Conservation (phyloP, 345 rosid genomes). For the Sisymbrium irio region DNA sequence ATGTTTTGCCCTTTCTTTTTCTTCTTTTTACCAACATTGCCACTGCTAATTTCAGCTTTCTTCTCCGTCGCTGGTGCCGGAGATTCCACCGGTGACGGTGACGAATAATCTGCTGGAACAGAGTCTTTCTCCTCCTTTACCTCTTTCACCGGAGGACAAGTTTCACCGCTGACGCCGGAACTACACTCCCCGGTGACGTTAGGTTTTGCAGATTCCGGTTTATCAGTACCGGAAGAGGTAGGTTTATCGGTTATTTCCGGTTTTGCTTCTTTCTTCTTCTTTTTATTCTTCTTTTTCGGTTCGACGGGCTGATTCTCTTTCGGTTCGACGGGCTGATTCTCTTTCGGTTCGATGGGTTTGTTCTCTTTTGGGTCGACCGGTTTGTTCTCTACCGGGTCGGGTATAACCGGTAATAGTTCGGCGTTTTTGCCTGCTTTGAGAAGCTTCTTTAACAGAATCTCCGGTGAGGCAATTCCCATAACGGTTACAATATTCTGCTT, state of each 20-base stretch:
- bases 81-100: constrained; percentile 17
- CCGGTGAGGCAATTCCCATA: constrained; percentile 48
- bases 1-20: constrained; percentile 61
- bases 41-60: constrained; percentile 22
- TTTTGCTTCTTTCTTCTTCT: constrained; percentile 18
- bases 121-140: constrained; percentile 33
- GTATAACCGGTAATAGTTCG: constrained; percentile 51
- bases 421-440: constrained; percentile 64
- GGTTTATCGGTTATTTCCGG: background rate
- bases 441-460: constrained; percentile 61
- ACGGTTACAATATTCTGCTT: constrained; percentile 64
- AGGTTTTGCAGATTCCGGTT: constrained; percentile 23
- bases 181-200: constrained; percentile 27
- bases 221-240: constrained; percentile 4
- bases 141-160: constrained; percentile 27
- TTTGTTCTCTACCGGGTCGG: constrained; percentile 37
- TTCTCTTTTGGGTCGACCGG: constrained; percentile 25
- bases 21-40: constrained; percentile 48
- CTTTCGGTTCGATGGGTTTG: background rate
- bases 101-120: constrained; percentile 17
- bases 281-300: constrained; percentile 21
- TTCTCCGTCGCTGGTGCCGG: constrained; percentile 39
- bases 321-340: background rate
- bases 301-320: background rate
- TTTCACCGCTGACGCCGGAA: background rate